phyloP scores from a whole-genome alignment of 345 rosid genomes.

The Noccaea bulbosa region DNA sequence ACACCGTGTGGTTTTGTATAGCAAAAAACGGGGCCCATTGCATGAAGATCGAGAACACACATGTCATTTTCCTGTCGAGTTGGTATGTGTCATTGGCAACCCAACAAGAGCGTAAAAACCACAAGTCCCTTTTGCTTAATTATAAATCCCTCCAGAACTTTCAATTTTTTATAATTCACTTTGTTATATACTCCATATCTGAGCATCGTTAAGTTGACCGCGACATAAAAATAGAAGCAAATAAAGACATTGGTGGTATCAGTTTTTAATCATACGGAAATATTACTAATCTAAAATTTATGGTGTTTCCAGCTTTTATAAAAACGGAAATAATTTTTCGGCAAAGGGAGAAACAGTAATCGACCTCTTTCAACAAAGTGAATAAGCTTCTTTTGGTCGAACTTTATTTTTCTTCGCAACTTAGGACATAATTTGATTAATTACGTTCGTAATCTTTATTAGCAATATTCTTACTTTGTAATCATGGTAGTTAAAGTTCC shows the following conservation, averaged over 20 bases:
- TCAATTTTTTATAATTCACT: neutral
- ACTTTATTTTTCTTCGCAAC: neutral
- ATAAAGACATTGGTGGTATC: constrained; percentile 13
- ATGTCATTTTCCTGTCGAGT: constrained; percentile 48
- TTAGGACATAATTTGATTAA: neutral
- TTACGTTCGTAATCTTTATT: neutral
- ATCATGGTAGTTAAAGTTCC: constrained; percentile 5
- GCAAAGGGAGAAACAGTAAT: neutral
- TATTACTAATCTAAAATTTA: neutral
- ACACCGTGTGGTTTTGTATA: constrained; percentile 43
- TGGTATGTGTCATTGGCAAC: constrained; percentile 47
- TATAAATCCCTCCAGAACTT: constrained; percentile 28
- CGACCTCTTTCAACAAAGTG: neutral
- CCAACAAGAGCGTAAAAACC: constrained; percentile 46
- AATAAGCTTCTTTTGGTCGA: constrained; percentile 1
- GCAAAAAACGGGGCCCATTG: constrained; percentile 43
- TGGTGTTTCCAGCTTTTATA: constrained; percentile 3
- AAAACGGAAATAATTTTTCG: neutral
- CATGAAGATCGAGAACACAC: constrained; percentile 37
- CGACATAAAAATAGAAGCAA: constrained; percentile 4
- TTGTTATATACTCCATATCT: neutral
- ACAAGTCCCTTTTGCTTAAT: constrained; percentile 49
- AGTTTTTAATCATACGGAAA: neutral
- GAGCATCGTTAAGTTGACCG: constrained; percentile 19
- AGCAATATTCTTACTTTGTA: neutral